Conservation (phyloP, 768 basidiomycete genomes). For the Mycena leptocephala region DNA sequence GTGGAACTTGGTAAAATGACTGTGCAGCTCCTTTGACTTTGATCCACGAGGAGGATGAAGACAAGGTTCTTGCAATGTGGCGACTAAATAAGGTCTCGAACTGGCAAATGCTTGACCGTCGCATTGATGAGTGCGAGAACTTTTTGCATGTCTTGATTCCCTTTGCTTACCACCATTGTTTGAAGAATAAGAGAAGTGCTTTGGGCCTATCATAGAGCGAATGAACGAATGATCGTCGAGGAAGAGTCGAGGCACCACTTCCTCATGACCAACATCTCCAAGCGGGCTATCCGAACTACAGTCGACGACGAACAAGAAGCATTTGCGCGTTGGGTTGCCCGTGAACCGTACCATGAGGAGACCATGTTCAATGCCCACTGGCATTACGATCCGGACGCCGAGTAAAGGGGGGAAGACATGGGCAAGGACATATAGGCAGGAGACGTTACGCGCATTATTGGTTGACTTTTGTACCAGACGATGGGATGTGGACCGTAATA, state of each 20-base stretch:
- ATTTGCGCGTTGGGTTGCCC: conserved; percentile 5
- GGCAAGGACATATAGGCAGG: too few species aligned
- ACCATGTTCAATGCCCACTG: neutral
- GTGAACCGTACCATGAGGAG: neutral
- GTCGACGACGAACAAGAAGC: conserved; percentile 14
- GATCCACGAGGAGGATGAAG: neutral
- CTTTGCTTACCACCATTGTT: neutral
- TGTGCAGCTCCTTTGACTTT: neutral
- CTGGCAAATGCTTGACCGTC: conserved; percentile 36
- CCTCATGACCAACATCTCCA: conserved; percentile 5
- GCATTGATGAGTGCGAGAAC: conserved; percentile 16
- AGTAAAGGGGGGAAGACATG: too few species aligned
- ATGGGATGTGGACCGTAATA: too few species aligned
- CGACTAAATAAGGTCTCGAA: neutral
- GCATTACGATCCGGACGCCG: too few species aligned
- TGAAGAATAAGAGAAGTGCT: neutral
- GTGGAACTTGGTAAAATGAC: neutral
- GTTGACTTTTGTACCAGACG: too few species aligned
- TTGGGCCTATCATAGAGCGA: conserved; percentile 22
- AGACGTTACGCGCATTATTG: too few species aligned
- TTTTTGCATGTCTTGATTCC: neutral
- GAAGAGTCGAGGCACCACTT: neutral
- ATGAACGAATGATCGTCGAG: conserved; percentile 9
- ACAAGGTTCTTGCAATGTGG: neutral
- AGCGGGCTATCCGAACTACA: conserved; percentile 11